Base-by-base conservation (phyloP, 805 yeast species). In the Brettanomyces nanus region DNA sequence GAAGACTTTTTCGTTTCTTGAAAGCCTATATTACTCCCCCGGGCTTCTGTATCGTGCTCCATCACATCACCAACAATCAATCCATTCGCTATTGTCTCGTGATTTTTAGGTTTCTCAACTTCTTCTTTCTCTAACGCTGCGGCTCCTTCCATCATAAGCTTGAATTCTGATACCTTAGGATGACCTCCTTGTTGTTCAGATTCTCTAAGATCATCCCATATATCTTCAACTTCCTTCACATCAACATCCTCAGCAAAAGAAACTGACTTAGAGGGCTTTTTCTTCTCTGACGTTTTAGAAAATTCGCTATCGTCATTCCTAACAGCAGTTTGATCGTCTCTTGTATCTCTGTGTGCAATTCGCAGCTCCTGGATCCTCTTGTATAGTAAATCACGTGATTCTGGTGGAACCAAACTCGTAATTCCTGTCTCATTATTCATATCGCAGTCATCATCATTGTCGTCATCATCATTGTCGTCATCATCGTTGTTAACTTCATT, bases 151-250 rank as follows among this genome's bases (percentile, higher is more conserved):
- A 27, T 40, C 40, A 54, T 10, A 45, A 38, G 49, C 52, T 35
- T 45, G 43, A 28, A 44, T 41, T 34, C 37, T 42, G 42, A 33
- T 37, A 40, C 26, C 40, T 37, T 31, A 30, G 32, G 18, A 7
- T 37, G 9, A 13, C 28, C 28, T n/a, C 31, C 15, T 26, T 30
- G 36, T 10, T 21, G 28, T 30, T 50, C 53, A 1, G 57, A 43
- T 55, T 67, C 44, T 35, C 53, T 41, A 43, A 74, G 48, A 27
- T 66, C 66, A 22, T 66, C 67, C 50, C 79, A 74, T 3, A 76
- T 62, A 45, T 75, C 72, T 35, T 74, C 81, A 34, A 80, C 66
- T 40, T 75, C 77, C 43, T 77, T 78, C 9, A 81, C 69, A 32
- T 77, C 73, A 23, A 77, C 61, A 2, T 59, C 59, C 1, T 65